Percentiles rank a stretch among this genome's conserved stretches.
These are phyloP conservation scores for Tritrichomonas foetus DNA, from an alignment of 208 protist species.

Conservation along the genomic window DNA sequence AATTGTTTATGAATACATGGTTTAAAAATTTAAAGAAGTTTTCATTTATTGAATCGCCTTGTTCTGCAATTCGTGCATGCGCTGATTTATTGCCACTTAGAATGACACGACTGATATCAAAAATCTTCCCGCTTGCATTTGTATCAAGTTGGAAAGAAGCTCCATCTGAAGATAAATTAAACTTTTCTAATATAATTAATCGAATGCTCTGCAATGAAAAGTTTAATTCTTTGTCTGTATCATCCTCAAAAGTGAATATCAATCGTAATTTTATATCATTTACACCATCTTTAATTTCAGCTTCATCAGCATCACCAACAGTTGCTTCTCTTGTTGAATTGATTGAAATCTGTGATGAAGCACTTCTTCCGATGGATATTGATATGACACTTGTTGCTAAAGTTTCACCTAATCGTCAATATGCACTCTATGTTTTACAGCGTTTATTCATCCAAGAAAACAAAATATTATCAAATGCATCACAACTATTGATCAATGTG, in stretches of 20 bases:
- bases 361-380: background rate
- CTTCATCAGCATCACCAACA: background rate
- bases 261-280: too few species aligned
- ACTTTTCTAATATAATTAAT: background rate
- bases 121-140: conserved; percentile 2
- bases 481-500: background rate
- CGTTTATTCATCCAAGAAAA: background rate
- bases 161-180: background rate
- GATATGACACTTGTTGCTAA: background rate
- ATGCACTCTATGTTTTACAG: background rate
- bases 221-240: too few species aligned
- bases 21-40: background rate
- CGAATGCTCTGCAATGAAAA: too few species aligned
- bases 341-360: background rate
- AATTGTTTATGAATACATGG: background rate
- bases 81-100: background rate
- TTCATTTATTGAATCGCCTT: background rate
- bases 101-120: background rate
- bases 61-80: background rate
- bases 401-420: background rate
- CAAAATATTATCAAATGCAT: background rate
- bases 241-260: too few species aligned
- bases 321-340: background rate
- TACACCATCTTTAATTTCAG: too few species aligned
- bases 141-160: background rate